Evolutionary conservation across 2,329 filamentous ascomycete genomes (phyloP), one percentile per base, ranked within the genome.

Genomic region (Graphium sp.): DNA sequence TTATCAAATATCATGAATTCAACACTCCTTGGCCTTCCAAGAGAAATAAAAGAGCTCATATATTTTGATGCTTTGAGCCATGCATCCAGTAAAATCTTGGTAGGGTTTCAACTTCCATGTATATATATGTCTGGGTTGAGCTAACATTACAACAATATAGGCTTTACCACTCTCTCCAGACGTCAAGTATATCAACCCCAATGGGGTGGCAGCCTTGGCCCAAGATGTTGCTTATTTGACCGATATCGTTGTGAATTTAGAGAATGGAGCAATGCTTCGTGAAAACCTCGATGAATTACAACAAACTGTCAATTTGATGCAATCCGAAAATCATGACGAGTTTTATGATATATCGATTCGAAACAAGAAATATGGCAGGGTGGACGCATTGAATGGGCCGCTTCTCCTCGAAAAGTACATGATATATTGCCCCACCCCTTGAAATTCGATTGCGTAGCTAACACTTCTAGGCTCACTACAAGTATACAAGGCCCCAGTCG

Each of bases 1-100:
- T 62, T 98, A 13, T 81, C 78, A 18, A 93, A 92, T 47, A 95
- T 94, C 47, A 95, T 95, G 84, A 85, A 76, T 45, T 89, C 82
- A 1, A 93, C 91, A 0, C 64, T 98, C 5, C 66, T 98, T 3
- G 87, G 85, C 2, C 59, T 98, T n/a, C 89, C 91, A 0, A 74
- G 83, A 18, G 82, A 92, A 43, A 94, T 98, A 52, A 95, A 95
- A 48, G 84, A 93, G 48, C 72, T 94, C 32, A 93, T 98, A 41
- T 95, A 98, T 55, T 94, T 93, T 45, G 89, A 95, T 47, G 89
- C 89, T 0, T 66, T 98, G 20, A 84, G 75, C 31, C 89, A 98
- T 50, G 84, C 89, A 2, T 77, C 82, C 4, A 79, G 79, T 35
- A 82, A 79, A 50, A 89, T 94, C 32, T 53, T 93, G 36, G 77